A percentile compares a stretch with the other conserved stretches of the same genome.
Evolutionary conservation across 495 filamentous ascomycete genomes (phyloP).

Genomic region (Penicillium verhagenii): DNA sequence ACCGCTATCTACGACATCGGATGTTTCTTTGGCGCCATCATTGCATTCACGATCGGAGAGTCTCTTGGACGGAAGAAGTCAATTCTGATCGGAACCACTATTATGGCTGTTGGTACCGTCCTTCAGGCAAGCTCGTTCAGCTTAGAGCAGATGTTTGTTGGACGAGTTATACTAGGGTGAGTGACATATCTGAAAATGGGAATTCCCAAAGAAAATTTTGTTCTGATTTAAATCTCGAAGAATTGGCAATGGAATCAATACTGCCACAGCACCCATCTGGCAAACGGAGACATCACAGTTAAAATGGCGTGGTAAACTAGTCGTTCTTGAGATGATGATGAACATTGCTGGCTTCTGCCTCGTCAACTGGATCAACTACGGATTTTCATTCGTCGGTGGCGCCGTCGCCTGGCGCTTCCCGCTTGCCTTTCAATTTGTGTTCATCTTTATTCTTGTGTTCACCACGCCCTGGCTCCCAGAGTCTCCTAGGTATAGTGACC

Average conservation of each 20-base stretch:
- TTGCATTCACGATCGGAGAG: conserved; percentile 44
- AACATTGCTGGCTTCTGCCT: conserved; percentile 32
- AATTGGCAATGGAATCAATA: conserved; percentile 34
- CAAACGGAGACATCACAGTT: conserved; percentile 36
- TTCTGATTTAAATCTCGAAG: neutral
- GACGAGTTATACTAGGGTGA: conserved; percentile 47
- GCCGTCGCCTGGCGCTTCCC: conserved; percentile 46
- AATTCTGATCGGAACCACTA: conserved; percentile 43
- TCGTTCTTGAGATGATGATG: conserved; percentile 28
- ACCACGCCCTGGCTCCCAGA: conserved; percentile 32
- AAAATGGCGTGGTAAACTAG: conserved; percentile 30
- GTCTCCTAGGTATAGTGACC: conserved; percentile 29
- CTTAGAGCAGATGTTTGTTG: conserved; percentile 50
- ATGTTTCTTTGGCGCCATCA: conserved; percentile 50
- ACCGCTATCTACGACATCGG: conserved; percentile 31
- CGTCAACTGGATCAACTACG: conserved; percentile 45
- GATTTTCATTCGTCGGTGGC: conserved; percentile 39
- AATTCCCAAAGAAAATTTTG: conserved; percentile 27
- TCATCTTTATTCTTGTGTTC: conserved; percentile 31
- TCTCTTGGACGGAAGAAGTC: conserved; percentile 47
- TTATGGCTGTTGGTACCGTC: conserved; percentile 54
- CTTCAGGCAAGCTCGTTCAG: conserved; percentile 49
- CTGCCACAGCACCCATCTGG: conserved; percentile 41
- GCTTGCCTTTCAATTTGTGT: conserved; percentile 44
- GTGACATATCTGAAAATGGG: conserved; percentile 37